A percentile compares a stretch with the other conserved stretches of the same genome.
Evolutionary conservation across 495 filamentous ascomycete genomes (phyloP).

Genomic region (Cercophora newfieldiana): DNA sequence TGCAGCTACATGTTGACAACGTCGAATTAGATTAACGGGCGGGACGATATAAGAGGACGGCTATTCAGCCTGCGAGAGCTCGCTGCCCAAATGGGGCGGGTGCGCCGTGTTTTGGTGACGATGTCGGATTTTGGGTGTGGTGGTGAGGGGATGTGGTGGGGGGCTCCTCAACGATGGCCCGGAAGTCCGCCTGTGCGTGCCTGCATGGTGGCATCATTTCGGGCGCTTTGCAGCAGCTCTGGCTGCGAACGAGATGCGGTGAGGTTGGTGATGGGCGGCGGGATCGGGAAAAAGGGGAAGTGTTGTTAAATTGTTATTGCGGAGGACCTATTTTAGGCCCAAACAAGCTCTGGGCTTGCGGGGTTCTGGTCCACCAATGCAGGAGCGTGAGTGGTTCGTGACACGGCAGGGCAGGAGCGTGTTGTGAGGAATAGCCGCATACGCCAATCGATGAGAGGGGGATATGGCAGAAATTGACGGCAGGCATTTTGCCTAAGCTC

Average conservation of each 20-base stretch:
- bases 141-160: background rate
- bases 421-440: slow-evolving; percentile 16
- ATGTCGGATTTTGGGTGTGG: background rate
- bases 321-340: slow-evolving; percentile 14
- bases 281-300: slow-evolving; percentile 2
- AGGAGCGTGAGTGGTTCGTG: slow-evolving; percentile 7
- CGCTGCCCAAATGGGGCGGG: background rate
- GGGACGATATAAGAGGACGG: slow-evolving; percentile 17
- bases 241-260: background rate
- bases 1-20: background rate
- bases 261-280: slow-evolving; percentile 2
- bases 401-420: slow-evolving; percentile 9
- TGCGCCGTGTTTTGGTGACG: background rate
- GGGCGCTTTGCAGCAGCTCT: background rate
- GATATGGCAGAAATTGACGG: slow-evolving; percentile 12
- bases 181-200: slow-evolving; percentile 11
- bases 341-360: background rate
- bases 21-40: slow-evolving; percentile 17
- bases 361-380: slow-evolving; percentile 5
- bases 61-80: slow-evolving; percentile 15
- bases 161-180: slow-evolving; percentile 4
- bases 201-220: slow-evolving; percentile 3
- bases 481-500: slow-evolving; percentile 18
- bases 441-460: slow-evolving; percentile 11
- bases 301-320: slow-evolving; percentile 6